Conservation (phyloP, 106 monocot species). For the Acorus gramineus region DNA sequence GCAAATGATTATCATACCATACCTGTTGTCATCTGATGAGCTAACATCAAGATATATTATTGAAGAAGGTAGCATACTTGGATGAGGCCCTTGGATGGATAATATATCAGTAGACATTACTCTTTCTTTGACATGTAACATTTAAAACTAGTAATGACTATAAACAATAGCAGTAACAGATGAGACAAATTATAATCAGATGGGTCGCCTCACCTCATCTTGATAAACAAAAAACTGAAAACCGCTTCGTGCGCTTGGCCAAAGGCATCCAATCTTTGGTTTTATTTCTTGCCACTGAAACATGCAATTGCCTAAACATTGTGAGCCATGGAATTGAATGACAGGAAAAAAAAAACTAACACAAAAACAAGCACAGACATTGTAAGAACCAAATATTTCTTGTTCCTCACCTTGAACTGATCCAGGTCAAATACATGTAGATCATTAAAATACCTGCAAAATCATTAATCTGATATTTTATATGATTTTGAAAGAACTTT, state of each 20-base stretch:
- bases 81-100: no score
- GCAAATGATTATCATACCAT: no score
- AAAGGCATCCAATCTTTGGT: constrained; percentile 63
- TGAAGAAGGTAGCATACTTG: no score
- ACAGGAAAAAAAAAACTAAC: constrained; percentile 1
- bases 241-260: constrained; percentile 93
- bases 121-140: no score
- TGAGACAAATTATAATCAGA: constrained; percentile 1
- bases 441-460: constrained; percentile 89
- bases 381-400: neutral
- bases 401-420: constrained; percentile 58
- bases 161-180: neutral
- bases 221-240: constrained; percentile 92
- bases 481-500: neutral
- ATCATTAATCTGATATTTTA: neutral
- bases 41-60: no score
- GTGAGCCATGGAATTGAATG: neutral
- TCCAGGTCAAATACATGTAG: constrained; percentile 92
- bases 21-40: no score
- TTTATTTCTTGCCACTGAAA: constrained; percentile 99
- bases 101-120: no score
- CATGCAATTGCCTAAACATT: constrained; percentile 10
- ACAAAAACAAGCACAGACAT: neutral
- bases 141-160: neutral
- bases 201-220: constrained; percentile 58